These are phyloP conservation scores for Fusarium haematococcum DNA, from an alignment of 2,329 filamentous ascomycete species.

Conservation along the genomic window DNA sequence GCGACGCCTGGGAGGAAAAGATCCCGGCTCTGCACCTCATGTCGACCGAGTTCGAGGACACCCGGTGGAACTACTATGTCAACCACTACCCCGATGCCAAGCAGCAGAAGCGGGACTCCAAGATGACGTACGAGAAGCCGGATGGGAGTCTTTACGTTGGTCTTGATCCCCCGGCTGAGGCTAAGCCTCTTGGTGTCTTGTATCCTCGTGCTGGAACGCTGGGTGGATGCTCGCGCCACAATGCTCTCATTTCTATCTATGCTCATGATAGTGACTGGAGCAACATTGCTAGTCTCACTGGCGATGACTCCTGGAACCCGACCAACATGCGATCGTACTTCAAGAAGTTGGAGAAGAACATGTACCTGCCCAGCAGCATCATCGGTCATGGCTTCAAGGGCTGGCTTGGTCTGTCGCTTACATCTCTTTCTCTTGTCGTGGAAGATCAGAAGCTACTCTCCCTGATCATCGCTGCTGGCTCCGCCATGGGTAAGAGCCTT, in stretches of 20 bases:
- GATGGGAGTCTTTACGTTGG: constrained; percentile 51
- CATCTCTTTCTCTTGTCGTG: constrained; percentile 38
- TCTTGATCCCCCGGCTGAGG: constrained; percentile 50
- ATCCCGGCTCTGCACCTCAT: constrained; percentile 44
- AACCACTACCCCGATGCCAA: constrained; percentile 67
- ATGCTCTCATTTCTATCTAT: constrained; percentile 53
- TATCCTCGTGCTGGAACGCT: constrained; percentile 60
- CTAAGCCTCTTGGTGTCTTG: constrained; percentile 54
- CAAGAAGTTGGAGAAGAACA: constrained; percentile 55
- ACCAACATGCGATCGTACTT: constrained; percentile 57
- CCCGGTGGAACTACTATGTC: constrained; percentile 70
- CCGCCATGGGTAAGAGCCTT: constrained; percentile 44
- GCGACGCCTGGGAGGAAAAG: constrained; percentile 44
- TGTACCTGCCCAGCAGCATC: constrained; percentile 53
- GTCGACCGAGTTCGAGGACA: constrained; percentile 44
- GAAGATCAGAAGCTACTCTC: constrained; percentile 47
- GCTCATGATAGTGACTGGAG: constrained; percentile 57
- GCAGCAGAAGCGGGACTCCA: constrained; percentile 60
- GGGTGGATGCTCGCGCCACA: constrained; percentile 54
- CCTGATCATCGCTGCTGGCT: constrained; percentile 41
- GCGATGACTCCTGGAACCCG: constrained; percentile 57
- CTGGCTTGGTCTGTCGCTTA: constrained; percentile 46
- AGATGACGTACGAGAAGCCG: constrained; percentile 55
- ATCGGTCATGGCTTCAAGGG: constrained; percentile 57
- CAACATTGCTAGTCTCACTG: constrained; percentile 54